Evolutionary conservation across 2,329 filamentous ascomycete genomes (phyloP).

Genomic region (Lomentospora prolificans): DNA sequence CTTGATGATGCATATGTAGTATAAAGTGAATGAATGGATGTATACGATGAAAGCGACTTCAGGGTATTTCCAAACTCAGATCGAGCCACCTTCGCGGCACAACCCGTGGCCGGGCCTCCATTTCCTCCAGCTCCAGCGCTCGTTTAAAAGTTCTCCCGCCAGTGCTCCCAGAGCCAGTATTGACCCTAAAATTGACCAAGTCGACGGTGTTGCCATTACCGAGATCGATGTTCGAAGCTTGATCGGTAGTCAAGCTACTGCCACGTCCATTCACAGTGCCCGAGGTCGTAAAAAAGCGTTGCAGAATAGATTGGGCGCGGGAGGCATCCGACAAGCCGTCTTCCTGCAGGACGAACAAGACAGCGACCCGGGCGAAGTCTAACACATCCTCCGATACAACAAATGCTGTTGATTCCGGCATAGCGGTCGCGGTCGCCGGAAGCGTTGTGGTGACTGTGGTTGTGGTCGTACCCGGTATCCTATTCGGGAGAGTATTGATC

Average conservation of each 20-base stretch:
- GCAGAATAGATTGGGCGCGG: constrained; percentile 42
- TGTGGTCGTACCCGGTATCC: constrained; percentile 8
- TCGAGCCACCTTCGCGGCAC: not conserved
- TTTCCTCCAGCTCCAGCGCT: not conserved
- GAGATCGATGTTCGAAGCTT: constrained; percentile 31
- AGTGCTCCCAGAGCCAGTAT: constrained; percentile 7
- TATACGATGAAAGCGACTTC: too few species aligned
- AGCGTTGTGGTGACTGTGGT: constrained; percentile 6
- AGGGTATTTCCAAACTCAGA: too few species aligned
- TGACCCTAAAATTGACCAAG: constrained; percentile 30
- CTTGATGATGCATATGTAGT: too few species aligned
- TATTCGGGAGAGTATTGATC: constrained; percentile 8
- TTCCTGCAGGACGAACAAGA: constrained; percentile 53
- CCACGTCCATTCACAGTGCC: constrained; percentile 17
- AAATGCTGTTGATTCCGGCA: constrained; percentile 23
- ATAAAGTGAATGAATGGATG: too few species aligned
- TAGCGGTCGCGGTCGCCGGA: constrained; percentile 1
- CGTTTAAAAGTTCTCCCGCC: not conserved
- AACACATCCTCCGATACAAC: constrained; percentile 43
- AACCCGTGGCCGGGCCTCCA: not conserved
- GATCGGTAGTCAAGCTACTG: constrained; percentile 25
- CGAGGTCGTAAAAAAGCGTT: constrained; percentile 41
- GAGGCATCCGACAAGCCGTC: constrained; percentile 39
- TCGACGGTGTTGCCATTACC: constrained; percentile 38
- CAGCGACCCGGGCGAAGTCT: constrained; percentile 54